These are phyloP conservation scores for Tolypocladium ovalisporum DNA, from an alignment of 2,329 filamentous ascomycete genomes.

Conservation along the genomic window DNA sequence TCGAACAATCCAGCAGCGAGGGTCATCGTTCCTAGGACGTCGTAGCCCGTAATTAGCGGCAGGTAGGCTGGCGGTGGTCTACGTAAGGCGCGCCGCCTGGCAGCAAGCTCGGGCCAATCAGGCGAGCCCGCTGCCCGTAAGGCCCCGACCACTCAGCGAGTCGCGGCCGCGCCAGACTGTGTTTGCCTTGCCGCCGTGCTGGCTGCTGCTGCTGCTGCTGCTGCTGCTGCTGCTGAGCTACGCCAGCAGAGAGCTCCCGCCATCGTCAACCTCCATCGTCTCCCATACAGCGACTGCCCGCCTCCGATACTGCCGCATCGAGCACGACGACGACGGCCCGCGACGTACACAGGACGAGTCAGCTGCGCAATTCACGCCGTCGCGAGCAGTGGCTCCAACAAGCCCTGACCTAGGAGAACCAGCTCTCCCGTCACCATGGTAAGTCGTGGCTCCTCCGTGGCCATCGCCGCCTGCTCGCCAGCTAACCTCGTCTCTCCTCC, in stretches of 20 bases:
- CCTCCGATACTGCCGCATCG: not conserved
- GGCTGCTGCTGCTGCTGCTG: not conserved
- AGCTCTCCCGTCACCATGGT: slow-evolving; percentile 1
- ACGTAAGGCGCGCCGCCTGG: slow-evolving; percentile 3
- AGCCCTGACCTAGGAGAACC: not conserved
- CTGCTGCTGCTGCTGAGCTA: not conserved
- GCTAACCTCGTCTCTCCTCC: slow-evolving; percentile 18
- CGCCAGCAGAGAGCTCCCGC: not conserved
- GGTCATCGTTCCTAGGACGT: too few relatives aligned
- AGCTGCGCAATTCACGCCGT: not conserved
- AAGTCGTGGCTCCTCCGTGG: not conserved
- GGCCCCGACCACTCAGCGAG: not conserved
- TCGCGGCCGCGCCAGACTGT: slow-evolving; percentile 13
- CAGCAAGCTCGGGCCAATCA: slow-evolving; percentile 7
- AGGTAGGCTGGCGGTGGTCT: not conserved
- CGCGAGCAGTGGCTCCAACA: not conserved
- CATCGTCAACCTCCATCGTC: not conserved
- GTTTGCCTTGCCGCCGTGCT: slow-evolving; percentile 11
- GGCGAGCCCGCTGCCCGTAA: not conserved
- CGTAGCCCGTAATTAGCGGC: too few relatives aligned
- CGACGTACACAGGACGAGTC: not conserved
- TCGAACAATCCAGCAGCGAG: not conserved
- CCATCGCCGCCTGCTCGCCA: too few relatives aligned
- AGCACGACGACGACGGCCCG: not conserved
- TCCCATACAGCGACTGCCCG: too few relatives aligned